Conservation (phyloP, 768 basidiomycete species). For the Leccinum imitatum region DNA sequence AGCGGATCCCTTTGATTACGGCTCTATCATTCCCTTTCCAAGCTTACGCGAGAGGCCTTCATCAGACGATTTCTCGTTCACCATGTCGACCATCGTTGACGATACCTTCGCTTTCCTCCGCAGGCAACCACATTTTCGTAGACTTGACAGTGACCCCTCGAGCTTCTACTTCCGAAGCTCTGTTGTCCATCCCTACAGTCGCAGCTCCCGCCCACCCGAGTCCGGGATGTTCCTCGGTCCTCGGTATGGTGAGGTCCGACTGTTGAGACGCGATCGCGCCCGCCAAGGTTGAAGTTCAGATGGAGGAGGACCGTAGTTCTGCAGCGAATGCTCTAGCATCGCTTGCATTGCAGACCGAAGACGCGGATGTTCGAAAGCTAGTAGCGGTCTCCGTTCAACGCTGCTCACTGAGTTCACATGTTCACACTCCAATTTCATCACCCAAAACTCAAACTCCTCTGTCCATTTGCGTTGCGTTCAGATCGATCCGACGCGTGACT, state of each 20-base stretch:
- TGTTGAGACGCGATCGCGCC: conserved; percentile 62
- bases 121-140: conserved; percentile 39
- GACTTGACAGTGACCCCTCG: conserved; percentile 75
- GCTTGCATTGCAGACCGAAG: no score
- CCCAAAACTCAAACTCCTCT: no score
- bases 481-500: no score
- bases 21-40: conserved; percentile 36
- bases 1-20: conserved; percentile 75
- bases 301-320: conserved; percentile 69
- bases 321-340: conserved; percentile 61
- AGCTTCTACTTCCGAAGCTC: conserved; percentile 65
- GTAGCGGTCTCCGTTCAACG: no score
- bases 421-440: no score
- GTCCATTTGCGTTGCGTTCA: no score
- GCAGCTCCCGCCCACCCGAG: conserved; percentile 60
- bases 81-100: conserved; percentile 54
- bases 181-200: conserved; percentile 35
- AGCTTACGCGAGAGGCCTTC: conserved; percentile 54
- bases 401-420: no score
- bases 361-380: no score
- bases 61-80: conserved; percentile 58
- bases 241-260: conserved; percentile 79
- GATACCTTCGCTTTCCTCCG: conserved; percentile 71
- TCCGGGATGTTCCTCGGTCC: conserved; percentile 63
- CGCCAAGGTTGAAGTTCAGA: conserved; percentile 65